Evolutionary conservation across 805 yeast species (phyloP).

Genomic region (Candida taoyuanica): DNA sequence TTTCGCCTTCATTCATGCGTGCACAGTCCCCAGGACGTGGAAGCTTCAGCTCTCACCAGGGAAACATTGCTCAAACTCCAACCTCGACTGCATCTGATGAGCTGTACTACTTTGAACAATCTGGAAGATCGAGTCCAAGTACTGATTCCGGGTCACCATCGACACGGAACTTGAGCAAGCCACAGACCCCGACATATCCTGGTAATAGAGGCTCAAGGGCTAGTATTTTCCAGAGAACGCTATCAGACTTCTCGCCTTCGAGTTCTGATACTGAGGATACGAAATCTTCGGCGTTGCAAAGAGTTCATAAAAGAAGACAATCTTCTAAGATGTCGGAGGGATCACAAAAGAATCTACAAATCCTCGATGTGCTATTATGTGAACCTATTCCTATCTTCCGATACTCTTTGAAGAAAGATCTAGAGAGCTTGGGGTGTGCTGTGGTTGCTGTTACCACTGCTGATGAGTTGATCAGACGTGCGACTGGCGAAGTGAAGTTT

Average conservation of each 20-base stretch:
- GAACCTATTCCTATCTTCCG: constrained; percentile 84
- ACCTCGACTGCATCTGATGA: constrained; percentile 30
- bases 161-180: constrained; percentile 16
- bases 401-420: constrained; percentile 55
- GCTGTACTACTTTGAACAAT: constrained; percentile 27
- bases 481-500: constrained; percentile 78
- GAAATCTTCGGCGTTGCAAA: constrained; percentile 42
- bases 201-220: constrained; percentile 20
- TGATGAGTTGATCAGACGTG: constrained; percentile 75
- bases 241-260: constrained; percentile 43
- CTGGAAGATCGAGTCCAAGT: constrained; percentile 33
- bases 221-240: constrained; percentile 20
- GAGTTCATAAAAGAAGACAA: constrained; percentile 52
- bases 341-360: constrained; percentile 23
- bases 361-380: constrained; percentile 70
- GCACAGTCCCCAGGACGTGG: constrained; percentile 31
- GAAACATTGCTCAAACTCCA: constrained; percentile 17
- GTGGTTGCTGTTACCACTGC: constrained; percentile 76
- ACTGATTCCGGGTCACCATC: constrained; percentile 29
- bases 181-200: constrained; percentile 19
- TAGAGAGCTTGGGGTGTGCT: constrained; percentile 70
- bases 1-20: constrained; percentile 38
- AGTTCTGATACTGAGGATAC: constrained; percentile 64
- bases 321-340: constrained; percentile 35
- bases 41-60: constrained; percentile 17